These are phyloP conservation scores for Exophiala xenobiotica DNA, from an alignment of 2,329 filamentous ascomycete species.

Conservation along the genomic window DNA sequence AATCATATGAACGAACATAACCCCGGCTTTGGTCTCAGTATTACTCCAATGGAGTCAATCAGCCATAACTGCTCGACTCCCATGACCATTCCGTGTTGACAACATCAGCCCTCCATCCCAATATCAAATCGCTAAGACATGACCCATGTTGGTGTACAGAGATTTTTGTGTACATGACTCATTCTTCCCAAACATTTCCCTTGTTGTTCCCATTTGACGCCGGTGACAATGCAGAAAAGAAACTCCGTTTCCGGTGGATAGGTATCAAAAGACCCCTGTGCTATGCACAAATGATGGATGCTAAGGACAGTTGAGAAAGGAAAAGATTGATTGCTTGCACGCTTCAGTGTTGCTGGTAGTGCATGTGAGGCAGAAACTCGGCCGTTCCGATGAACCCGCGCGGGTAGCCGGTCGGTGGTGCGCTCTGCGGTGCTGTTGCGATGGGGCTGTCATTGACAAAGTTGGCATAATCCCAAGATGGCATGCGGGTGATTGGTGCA, in stretches of 20 bases:
- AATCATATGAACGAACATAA: slow-evolving; percentile 26
- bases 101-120: slow-evolving; percentile 9
- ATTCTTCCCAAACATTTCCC: slow-evolving; percentile 9
- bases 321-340: slow-evolving; percentile 11
- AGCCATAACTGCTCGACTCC: slow-evolving; percentile 18
- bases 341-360: slow-evolving; percentile 21
- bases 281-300: slow-evolving; percentile 18
- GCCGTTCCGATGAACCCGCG: slow-evolving; percentile 20
- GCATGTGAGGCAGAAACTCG: slow-evolving; percentile 24
- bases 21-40: slow-evolving; percentile 9
- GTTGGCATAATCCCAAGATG: slow-evolving; percentile 41
- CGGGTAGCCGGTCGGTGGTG: slow-evolving; percentile 26
- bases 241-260: slow-evolving; percentile 6
- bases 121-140: slow-evolving; percentile 26
- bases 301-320: slow-evolving; percentile 26
- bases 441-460: slow-evolving; percentile 34
- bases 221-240: slow-evolving; percentile 7
- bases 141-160: slow-evolving; percentile 24
- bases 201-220: slow-evolving; percentile 8
- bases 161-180: slow-evolving; percentile 24
- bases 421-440: slow-evolving; percentile 32
- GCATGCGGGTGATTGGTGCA: slow-evolving; percentile 35
- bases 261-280: slow-evolving; percentile 4
- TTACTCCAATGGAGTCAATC: slow-evolving; percentile 16
- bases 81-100: too few relatives aligned